Evolutionary conservation across 495 filamentous ascomycete genomes (phyloP).

Genomic region (Penicillium mononematosum): DNA sequence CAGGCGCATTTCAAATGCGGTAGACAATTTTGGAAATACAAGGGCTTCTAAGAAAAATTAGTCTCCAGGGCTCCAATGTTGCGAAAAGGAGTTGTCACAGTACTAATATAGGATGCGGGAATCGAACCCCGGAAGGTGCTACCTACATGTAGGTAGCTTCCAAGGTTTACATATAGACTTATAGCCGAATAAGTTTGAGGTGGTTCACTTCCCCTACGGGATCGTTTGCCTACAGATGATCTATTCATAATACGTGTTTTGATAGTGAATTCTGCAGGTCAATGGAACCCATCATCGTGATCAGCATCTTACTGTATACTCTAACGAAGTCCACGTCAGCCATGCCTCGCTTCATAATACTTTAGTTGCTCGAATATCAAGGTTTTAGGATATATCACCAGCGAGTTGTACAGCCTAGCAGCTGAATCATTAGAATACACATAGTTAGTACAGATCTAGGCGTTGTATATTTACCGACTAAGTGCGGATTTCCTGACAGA

Average conservation of each 20-base stretch:
- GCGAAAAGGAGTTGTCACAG: background rate
- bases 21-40: background rate
- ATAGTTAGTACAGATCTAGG: background rate
- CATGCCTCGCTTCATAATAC: background rate
- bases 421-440: background rate
- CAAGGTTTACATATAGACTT: background rate
- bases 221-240: background rate
- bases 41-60: background rate
- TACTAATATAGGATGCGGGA: background rate
- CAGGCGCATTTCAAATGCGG: constrained; percentile 1
- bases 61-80: background rate
- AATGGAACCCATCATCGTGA: background rate
- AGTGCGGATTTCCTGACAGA: background rate
- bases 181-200: background rate
- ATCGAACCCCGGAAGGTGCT: background rate
- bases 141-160: background rate
- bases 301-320: background rate
- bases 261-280: background rate
- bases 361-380: background rate
- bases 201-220: background rate
- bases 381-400: background rate
- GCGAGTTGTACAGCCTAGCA: background rate
- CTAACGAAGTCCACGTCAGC: background rate
- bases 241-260: background rate
- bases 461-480: background rate